These are phyloP conservation scores for Kwoniella sp. DNA, from an alignment of 768 basidiomycete species.

Conservation along the genomic window DNA sequence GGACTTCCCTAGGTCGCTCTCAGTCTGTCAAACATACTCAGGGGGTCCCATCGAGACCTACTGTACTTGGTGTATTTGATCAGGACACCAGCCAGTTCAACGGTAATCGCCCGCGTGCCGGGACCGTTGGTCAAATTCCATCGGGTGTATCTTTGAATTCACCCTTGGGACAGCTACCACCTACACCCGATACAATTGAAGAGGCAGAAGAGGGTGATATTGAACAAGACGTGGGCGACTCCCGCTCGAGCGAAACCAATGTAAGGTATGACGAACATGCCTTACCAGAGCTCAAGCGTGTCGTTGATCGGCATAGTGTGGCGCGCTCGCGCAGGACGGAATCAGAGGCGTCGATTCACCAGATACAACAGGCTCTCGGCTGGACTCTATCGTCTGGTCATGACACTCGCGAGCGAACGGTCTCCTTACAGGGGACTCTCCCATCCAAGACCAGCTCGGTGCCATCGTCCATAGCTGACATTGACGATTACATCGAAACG, in stretches of 20 bases:
- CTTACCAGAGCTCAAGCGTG: constrained; percentile 9
- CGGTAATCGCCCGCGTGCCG: constrained; percentile 5
- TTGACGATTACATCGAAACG: too few species aligned
- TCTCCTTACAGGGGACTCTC: constrained; percentile 10
- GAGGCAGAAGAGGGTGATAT: constrained; percentile 23
- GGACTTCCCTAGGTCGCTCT: constrained; percentile 24
- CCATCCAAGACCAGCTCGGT: background rate
- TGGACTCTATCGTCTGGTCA: background rate
- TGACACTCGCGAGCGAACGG: background rate
- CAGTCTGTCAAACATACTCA: constrained; percentile 19
- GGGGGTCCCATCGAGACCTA: too few species aligned
- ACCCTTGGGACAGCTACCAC: background rate
- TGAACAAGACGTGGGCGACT: too few species aligned
- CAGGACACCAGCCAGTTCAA: background rate
- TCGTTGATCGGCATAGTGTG: constrained; percentile 14
- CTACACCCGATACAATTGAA: constrained; percentile 13
- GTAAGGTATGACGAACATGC: too few species aligned
- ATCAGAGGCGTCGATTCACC: constrained; percentile 12
- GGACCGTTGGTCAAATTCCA: constrained; percentile 5
- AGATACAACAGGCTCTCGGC: constrained; percentile 1
- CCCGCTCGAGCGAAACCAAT: too few species aligned
- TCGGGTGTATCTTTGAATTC: constrained; percentile 8
- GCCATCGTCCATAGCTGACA: too few species aligned
- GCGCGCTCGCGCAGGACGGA: constrained; percentile 15
- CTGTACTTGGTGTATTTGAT: too few species aligned